Conservation (phyloP, 1,284 basidiomycete genomes). For the Sphagnurus paluster region DNA sequence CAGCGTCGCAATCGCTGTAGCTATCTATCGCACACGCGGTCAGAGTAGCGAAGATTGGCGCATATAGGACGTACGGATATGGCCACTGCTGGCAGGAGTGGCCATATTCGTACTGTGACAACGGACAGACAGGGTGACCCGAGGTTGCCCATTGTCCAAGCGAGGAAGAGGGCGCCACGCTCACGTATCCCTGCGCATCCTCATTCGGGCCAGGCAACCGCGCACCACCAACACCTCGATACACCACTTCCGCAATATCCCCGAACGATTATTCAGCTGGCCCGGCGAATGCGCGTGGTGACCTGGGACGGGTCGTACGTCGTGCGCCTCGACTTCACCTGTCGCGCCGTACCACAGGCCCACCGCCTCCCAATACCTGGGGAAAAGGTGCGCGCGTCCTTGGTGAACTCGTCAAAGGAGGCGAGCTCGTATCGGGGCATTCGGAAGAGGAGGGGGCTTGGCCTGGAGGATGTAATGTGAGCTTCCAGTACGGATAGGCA, state of each 20-base stretch:
- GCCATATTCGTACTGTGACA: constrained; percentile 78
- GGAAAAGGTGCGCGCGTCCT: constrained; percentile 69
- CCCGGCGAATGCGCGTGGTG: constrained; percentile 55
- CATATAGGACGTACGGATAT: constrained; percentile 39
- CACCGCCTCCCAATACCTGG: constrained; percentile 73
- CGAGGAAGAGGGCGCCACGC: constrained; percentile 25
- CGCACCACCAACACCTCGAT: constrained; percentile 55
- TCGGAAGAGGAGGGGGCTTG: constrained; percentile 43
- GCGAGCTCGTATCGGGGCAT: constrained; percentile 67
- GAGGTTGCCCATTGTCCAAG: constrained; percentile 94
- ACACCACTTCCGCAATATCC: constrained; percentile 72
- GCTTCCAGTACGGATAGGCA: neutral
- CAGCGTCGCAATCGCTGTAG: constrained; percentile 74
- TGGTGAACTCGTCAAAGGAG: constrained; percentile 86
- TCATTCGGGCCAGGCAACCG: constrained; percentile 44
- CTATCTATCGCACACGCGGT: constrained; percentile 35
- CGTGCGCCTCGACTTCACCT: constrained; percentile 68
- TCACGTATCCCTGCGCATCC: constrained; percentile 43
- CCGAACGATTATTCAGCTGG: constrained; percentile 62
- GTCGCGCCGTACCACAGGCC: constrained; percentile 66
- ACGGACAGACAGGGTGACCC: constrained; percentile 81
- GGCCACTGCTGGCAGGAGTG: no score
- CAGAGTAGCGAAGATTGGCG: constrained; percentile 20
- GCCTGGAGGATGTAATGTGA: constrained; percentile 18
- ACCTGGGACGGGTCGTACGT: constrained; percentile 80